A percentile compares a stretch with the other conserved stretches of the same genome.
Evolutionary conservation across 2,329 filamentous ascomycete species (phyloP).

Genomic region (Lasiodiplodia theobromae): DNA sequence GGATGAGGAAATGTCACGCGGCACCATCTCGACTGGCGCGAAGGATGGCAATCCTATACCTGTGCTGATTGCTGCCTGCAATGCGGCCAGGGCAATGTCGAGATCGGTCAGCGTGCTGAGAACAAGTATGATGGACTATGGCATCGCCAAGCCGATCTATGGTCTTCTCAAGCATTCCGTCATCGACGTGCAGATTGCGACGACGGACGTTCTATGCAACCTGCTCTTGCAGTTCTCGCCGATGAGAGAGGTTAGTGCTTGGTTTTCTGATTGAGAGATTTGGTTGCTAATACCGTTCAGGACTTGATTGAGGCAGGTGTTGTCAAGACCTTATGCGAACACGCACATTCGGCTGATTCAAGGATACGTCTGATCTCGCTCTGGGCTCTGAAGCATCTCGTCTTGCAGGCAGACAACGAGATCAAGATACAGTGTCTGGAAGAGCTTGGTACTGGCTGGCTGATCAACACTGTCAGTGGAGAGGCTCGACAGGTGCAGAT

Average conservation of each 20-base stretch:
- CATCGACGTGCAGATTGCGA: slow-evolving; percentile 82
- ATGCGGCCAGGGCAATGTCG: slow-evolving; percentile 79
- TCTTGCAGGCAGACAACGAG: slow-evolving; percentile 73
- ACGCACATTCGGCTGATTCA: slow-evolving; percentile 82
- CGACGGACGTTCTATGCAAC: slow-evolving; percentile 85
- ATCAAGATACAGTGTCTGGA: slow-evolving; percentile 80
- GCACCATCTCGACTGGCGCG: slow-evolving; percentile 38
- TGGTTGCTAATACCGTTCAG: slow-evolving; percentile 50
- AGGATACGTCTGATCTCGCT: slow-evolving; percentile 82
- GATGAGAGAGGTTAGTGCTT: slow-evolving; percentile 78
- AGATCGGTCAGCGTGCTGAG: slow-evolving; percentile 84
- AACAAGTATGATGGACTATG: slow-evolving; percentile 86
- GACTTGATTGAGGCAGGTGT: slow-evolving; percentile 76
- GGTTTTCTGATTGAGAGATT: slow-evolving; percentile 24
- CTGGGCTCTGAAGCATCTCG: slow-evolving; percentile 93
- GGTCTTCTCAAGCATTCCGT: slow-evolving; percentile 76
- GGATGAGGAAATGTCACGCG: slow-evolving; percentile 36
- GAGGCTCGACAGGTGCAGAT: slow-evolving; percentile 39
- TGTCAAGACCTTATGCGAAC: slow-evolving; percentile 78
- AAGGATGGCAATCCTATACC: slow-evolving; percentile 78
- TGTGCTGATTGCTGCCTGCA: slow-evolving; percentile 86
- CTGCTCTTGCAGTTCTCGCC: slow-evolving; percentile 88
- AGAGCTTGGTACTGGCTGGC: slow-evolving; percentile 78
- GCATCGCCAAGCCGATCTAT: slow-evolving; percentile 79
- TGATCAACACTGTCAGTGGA: slow-evolving; percentile 75